These are phyloP conservation scores for Phyllosticta citribraziliensis DNA, from an alignment of 2,329 filamentous ascomycete genomes.

Conservation along the genomic window DNA sequence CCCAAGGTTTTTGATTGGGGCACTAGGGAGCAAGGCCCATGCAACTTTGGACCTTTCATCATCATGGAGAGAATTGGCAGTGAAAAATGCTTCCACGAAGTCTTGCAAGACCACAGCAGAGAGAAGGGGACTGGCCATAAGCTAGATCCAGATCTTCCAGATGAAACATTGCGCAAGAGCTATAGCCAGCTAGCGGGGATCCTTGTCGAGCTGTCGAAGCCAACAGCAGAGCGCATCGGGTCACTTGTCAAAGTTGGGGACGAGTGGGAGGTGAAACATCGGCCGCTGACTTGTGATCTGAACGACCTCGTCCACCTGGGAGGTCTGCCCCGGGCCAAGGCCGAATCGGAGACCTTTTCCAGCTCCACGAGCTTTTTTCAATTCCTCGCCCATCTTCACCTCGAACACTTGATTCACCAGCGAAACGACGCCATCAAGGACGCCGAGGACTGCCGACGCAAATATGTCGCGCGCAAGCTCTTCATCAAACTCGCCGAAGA, in stretches of 20 bases:
- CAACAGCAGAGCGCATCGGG: neutral
- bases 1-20: neutral
- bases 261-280: neutral
- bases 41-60: neutral
- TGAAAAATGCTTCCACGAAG: neutral
- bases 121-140: neutral
- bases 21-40: neutral
- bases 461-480: conserved; percentile 23
- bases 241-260: neutral
- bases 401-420: conserved; percentile 31
- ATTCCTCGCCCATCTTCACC: conserved; percentile 31
- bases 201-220: neutral
- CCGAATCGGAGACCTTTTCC: neutral
- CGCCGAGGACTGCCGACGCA: conserved; percentile 21
- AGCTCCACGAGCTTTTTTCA: neutral
- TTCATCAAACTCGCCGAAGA: neutral
- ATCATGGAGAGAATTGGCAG: neutral
- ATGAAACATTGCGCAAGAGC: neutral
- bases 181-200: neutral
- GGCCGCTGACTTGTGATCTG: neutral
- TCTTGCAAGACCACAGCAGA: neutral
- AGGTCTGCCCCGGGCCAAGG: neutral
- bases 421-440: conserved; percentile 28
- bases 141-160: neutral
- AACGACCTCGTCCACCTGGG: neutral